Evolutionary conservation across 768 basidiomycete species (phyloP).

Genomic region (Leccinum boreale): DNA sequence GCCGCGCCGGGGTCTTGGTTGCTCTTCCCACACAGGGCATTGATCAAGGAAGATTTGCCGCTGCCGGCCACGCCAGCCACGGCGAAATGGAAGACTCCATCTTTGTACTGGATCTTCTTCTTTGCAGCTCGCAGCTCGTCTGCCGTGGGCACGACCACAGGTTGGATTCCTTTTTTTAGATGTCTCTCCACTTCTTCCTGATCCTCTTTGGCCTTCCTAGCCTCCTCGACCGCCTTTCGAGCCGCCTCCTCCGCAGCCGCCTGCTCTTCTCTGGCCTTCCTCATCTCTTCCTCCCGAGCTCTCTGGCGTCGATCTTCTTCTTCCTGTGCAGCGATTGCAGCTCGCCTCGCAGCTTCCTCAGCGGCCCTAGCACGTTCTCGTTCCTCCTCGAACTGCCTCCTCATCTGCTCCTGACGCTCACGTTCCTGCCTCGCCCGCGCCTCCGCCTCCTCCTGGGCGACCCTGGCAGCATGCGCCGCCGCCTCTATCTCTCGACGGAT

Average conservation of each 20-base stretch:
- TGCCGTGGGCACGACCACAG: slow-evolving; percentile 29
- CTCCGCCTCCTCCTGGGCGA: slow-evolving; percentile 23
- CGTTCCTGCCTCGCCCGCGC: slow-evolving; percentile 24
- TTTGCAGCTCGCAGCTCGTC: slow-evolving; percentile 26
- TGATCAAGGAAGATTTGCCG: slow-evolving; percentile 32
- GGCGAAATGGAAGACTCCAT: slow-evolving; percentile 30
- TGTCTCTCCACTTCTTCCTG: slow-evolving; percentile 21
- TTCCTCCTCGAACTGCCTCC: slow-evolving; percentile 21
- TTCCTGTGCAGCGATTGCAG: slow-evolving; percentile 22
- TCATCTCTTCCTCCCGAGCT: slow-evolving; percentile 19
- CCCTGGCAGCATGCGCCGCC: slow-evolving; percentile 20
- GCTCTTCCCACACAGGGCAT: slow-evolving; percentile 30
- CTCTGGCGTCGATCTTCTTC: slow-evolving; percentile 23
- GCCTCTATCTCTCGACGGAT: slow-evolving; percentile 20
- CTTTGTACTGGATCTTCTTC: slow-evolving; percentile 23
- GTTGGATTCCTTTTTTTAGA: slow-evolving; percentile 27
- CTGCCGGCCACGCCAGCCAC: slow-evolving; percentile 30
- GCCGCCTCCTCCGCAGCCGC: slow-evolving; percentile 26
- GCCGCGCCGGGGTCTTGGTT: slow-evolving; percentile 30
- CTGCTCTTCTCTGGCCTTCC: slow-evolving; percentile 11
- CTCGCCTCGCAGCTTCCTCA: slow-evolving; percentile 23
- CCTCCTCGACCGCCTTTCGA: slow-evolving; percentile 20
- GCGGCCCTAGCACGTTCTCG: slow-evolving; percentile 13
- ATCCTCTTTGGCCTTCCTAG: slow-evolving; percentile 19
- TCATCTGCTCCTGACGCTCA: slow-evolving; percentile 16